Evolutionary conservation across 2,329 filamentous ascomycete genomes (phyloP).

Genomic region (Calonectria fujianensis): DNA sequence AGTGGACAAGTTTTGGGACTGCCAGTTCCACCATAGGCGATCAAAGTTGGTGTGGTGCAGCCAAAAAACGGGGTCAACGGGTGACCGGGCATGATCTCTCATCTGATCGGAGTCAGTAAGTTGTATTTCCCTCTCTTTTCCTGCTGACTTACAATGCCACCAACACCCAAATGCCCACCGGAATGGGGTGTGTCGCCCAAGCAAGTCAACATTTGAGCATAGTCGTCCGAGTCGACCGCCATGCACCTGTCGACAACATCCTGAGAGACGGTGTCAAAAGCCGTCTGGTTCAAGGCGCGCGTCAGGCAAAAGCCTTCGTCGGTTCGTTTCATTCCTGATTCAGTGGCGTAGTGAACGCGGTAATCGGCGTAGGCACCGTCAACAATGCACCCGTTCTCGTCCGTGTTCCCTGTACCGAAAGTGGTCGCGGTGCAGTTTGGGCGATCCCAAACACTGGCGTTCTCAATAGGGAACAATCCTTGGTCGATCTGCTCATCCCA

Average conservation of each 20-base stretch:
- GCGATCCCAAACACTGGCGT: conserved; percentile 7
- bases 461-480: conserved; percentile 1
- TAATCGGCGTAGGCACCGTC: conserved; percentile 5
- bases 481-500: conserved; percentile 11
- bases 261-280: conserved; percentile 5
- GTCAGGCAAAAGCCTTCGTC: background rate
- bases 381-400: background rate
- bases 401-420: background rate
- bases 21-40: conserved; percentile 12
- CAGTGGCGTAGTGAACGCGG: background rate
- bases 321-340: background rate
- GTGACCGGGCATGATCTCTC: conserved; percentile 12
- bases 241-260: background rate
- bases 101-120: background rate
- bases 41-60: conserved; percentile 11
- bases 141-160: background rate
- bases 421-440: background rate
- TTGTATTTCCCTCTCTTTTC: too few species aligned
- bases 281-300: background rate
- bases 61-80: conserved; percentile 12
- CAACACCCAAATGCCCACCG: conserved; percentile 8
- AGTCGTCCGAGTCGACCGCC: conserved; percentile 10
- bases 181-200: conserved; percentile 3
- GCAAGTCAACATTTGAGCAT: conserved; percentile 3
- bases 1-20: background rate